These are phyloP conservation scores for Didymella exigua DNA, from an alignment of 2,329 filamentous ascomycete species.

Conservation along the genomic window DNA sequence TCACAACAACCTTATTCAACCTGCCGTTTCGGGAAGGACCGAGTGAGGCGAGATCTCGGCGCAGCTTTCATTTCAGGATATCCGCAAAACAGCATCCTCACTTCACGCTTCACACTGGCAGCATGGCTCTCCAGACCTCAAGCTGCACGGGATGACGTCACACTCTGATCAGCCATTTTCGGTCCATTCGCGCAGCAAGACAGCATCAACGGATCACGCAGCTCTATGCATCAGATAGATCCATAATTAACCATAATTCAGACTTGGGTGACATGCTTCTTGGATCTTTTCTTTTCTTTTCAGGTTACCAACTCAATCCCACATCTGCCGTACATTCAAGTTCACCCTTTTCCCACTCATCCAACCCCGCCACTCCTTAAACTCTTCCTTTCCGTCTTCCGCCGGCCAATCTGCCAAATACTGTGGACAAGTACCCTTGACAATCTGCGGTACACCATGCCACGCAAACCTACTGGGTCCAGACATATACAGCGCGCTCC, in stretches of 20 bases:
- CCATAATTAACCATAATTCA: too few species aligned
- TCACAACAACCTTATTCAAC: constrained; percentile 36
- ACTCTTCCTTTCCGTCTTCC: constrained; percentile 55
- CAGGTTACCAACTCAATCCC: constrained; percentile 46
- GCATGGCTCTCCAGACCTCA: background rate
- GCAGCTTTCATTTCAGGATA: background rate
- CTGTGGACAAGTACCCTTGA: constrained; percentile 77
- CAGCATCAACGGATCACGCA: background rate
- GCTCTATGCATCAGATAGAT: too few species aligned
- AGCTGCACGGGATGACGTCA: background rate
- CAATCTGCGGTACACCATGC: constrained; percentile 91
- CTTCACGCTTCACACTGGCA: too few species aligned
- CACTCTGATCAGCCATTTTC: background rate
- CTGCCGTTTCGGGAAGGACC: constrained; percentile 21
- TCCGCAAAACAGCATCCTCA: background rate
- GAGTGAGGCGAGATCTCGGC: background rate
- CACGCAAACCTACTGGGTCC: constrained; percentile 83
- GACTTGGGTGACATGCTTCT: background rate
- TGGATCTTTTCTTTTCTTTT: background rate
- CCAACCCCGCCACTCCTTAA: constrained; percentile 80
- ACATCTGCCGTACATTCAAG: constrained; percentile 91
- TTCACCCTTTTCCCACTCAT: constrained; percentile 89
- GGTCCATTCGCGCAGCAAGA: background rate
- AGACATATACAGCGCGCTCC: constrained; percentile 91
- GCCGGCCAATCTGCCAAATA: constrained; percentile 78